Evolutionary conservation across 371 early-diverging fungal genomes (phyloP).

Genomic region (Chytridium lagenaria): DNA sequence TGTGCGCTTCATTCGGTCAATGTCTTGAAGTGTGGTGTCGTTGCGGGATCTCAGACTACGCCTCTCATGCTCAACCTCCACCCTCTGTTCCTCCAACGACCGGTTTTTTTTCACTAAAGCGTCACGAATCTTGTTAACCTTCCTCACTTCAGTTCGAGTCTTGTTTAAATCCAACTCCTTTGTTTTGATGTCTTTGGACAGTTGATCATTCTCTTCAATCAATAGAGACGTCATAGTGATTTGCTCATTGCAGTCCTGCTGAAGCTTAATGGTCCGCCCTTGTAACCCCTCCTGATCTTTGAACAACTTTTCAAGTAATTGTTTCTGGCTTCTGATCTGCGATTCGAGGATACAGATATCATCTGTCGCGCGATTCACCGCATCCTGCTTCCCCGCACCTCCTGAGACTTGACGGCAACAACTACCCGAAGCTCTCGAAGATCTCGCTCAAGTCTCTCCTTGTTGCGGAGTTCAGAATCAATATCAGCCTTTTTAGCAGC

Average conservation of each 20-base stretch:
- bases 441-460: slow-evolving; percentile 61
- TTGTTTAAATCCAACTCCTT: slow-evolving; percentile 49
- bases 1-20: slow-evolving; percentile 43
- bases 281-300: slow-evolving; percentile 56
- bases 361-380: slow-evolving; percentile 57
- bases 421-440: slow-evolving; percentile 57
- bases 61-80: slow-evolving; percentile 56
- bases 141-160: slow-evolving; percentile 51
- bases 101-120: slow-evolving; percentile 55
- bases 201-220: slow-evolving; percentile 49
- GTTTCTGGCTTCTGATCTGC: slow-evolving; percentile 57
- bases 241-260: slow-evolving; percentile 59
- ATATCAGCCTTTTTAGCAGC: slow-evolving; percentile 57
- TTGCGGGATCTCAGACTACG: slow-evolving; percentile 45
- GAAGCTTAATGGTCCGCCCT: slow-evolving; percentile 51
- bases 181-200: slow-evolving; percentile 41
- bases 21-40: slow-evolving; percentile 42
- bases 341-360: slow-evolving; percentile 56
- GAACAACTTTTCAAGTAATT: slow-evolving; percentile 54
- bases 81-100: slow-evolving; percentile 52
- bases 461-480: slow-evolving; percentile 56
- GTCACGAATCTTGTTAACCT: slow-evolving; percentile 53
- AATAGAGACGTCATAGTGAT: slow-evolving; percentile 48
- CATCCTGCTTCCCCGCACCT: slow-evolving; percentile 59
- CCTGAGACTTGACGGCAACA: slow-evolving; percentile 59